Evolutionary conservation across 2,329 filamentous ascomycete genomes (phyloP).

Genomic region (Verticillium klebahnii): DNA sequence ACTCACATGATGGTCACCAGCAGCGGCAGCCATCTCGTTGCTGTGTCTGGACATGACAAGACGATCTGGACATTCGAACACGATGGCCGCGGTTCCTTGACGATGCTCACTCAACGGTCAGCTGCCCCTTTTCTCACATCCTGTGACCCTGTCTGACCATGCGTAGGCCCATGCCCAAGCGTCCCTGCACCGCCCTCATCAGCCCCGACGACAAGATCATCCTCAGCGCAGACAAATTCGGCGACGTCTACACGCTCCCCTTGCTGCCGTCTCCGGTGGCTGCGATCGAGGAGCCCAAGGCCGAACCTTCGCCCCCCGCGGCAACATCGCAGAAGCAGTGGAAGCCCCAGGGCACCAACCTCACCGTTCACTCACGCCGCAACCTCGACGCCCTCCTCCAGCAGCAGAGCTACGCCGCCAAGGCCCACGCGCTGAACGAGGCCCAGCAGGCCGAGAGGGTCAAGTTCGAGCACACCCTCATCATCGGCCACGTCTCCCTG

Average conservation of each 20-base stretch:
- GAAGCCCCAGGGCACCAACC: conserved; percentile 49
- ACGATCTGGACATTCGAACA: conserved; percentile 77
- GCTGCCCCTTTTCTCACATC: conserved; percentile 4
- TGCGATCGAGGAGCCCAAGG: conserved; percentile 6
- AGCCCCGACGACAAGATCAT: conserved; percentile 68
- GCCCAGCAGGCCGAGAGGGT: conserved; percentile 29
- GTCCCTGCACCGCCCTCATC: conserved; percentile 71
- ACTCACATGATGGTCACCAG: conserved; percentile 62
- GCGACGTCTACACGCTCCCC: conserved; percentile 88
- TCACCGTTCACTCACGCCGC: conserved; percentile 61
- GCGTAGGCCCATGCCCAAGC: conserved; percentile 77
- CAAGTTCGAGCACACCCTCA: conserved; percentile 68
- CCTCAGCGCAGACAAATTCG: conserved; percentile 88
- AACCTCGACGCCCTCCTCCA: conserved; percentile 57
- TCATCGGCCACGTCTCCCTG: conserved; percentile 94
- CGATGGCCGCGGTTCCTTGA: conserved; percentile 54
- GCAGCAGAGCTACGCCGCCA: conserved; percentile 45
- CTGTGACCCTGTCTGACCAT: conserved; percentile 19
- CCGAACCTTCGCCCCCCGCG: conserved; percentile 16
- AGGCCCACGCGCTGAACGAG: conserved; percentile 19
- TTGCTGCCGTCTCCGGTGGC: conserved; percentile 41
- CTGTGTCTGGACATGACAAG: conserved; percentile 89
- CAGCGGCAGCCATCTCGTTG: conserved; percentile 65
- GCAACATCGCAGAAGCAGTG: conserved; percentile 24
- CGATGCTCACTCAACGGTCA: conserved; percentile 69